Evolutionary conservation across 805 yeast species (phyloP).

Genomic region (Yamadazyma laniorum): DNA sequence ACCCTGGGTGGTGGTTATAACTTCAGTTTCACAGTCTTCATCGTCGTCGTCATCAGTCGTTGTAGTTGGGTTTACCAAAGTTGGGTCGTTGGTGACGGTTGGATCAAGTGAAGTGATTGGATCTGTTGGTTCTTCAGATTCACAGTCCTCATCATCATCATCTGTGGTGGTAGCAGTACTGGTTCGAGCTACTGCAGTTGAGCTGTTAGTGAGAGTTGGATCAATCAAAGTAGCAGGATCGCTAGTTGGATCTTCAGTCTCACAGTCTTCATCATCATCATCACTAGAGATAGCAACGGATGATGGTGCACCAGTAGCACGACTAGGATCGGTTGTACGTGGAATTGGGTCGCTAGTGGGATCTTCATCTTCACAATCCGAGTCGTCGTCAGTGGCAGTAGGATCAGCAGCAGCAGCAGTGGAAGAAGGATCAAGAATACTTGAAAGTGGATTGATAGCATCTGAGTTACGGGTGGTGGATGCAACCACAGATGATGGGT

Average conservation of each 20-base stretch:
- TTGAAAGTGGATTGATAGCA: neutral
- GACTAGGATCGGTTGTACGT: neutral
- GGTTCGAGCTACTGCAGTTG: neutral
- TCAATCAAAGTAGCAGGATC: neutral
- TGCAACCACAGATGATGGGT: neutral
- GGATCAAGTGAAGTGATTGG: conserved; percentile 11
- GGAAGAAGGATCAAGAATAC: neutral
- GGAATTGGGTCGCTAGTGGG: conserved; percentile 1
- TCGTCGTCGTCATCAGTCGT: conserved; percentile 16
- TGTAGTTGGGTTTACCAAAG: neutral
- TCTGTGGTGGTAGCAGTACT: neutral
- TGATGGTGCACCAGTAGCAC: conserved; percentile 1
- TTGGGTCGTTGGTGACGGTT: conserved; percentile 2
- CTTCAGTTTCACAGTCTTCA: conserved; percentile 12
- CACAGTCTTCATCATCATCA: conserved; percentile 17
- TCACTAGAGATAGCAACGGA: conserved; percentile 8
- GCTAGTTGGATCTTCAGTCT: conserved; percentile 1
- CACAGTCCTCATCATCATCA: conserved; percentile 18
- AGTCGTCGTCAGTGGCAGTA: conserved; percentile 5
- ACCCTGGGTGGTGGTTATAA: conserved; percentile 1
- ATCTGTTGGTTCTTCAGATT: conserved; percentile 8
- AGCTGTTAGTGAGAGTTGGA: neutral
- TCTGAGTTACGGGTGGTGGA: neutral
- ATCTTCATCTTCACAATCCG: conserved; percentile 14
- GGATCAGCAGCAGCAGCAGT: conserved; percentile 2